Evolutionary conservation across 768 basidiomycete genomes (phyloP).

Genomic region (Psilocybe cubensis): DNA sequence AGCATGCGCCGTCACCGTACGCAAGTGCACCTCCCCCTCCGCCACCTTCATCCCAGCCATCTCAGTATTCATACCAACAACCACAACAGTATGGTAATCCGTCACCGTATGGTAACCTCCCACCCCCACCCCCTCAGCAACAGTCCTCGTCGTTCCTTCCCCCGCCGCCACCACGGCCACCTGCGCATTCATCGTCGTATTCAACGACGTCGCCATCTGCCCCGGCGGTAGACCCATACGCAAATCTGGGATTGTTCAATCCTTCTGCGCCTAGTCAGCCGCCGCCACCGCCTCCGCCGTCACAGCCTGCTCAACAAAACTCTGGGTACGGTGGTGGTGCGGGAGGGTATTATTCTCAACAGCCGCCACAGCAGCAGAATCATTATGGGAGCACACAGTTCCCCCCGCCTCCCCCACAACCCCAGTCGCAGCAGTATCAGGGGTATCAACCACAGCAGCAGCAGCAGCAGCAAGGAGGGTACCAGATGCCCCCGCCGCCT

Average conservation of each 20-base stretch:
- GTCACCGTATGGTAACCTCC: constrained; percentile 17
- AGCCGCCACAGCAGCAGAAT: constrained; percentile 18
- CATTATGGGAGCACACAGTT: constrained; percentile 10
- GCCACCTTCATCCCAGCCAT: constrained; percentile 23
- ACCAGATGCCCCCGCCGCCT: constrained; percentile 23
- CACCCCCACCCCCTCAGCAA: constrained; percentile 21
- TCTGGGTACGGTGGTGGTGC: neutral
- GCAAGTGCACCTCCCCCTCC: constrained; percentile 18
- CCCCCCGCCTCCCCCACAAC: constrained; percentile 1
- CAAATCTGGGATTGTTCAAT: constrained; percentile 38
- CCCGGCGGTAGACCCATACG: constrained; percentile 39
- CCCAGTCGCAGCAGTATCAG: constrained; percentile 20
- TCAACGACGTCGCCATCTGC: constrained; percentile 19
- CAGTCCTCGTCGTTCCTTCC: constrained; percentile 28
- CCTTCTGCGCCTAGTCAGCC: constrained; percentile 23
- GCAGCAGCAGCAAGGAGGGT: constrained; percentile 21
- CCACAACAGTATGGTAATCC: constrained; percentile 16
- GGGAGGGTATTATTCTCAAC: constrained; percentile 10
- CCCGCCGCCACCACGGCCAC: constrained; percentile 36
- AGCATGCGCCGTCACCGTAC: constrained; percentile 12
- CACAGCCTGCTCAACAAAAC: neutral
- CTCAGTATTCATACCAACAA: constrained; percentile 19
- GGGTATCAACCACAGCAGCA: constrained; percentile 18
- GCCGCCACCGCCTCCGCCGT: constrained; percentile 12
- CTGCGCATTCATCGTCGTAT: constrained; percentile 20